Evolutionary conservation across 2,329 filamentous ascomycete species (phyloP), one percentile per base, ranked within the genome.

Genomic region (Cladorrhinum sp.): DNA sequence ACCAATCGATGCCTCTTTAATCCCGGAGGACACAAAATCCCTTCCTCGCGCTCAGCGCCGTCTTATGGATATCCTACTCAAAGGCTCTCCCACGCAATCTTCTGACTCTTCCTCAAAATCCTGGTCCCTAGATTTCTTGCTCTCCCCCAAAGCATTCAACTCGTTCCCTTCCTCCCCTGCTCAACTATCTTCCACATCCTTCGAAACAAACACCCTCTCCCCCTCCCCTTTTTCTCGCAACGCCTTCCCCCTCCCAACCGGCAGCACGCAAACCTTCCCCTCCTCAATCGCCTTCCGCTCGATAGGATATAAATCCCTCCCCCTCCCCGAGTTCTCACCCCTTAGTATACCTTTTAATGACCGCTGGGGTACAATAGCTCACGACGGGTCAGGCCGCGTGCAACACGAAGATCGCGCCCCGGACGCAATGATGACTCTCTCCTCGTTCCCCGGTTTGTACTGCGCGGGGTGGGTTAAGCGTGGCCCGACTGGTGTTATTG

Each of bases 391-490:
- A 29, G 95, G 95, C 0, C 86, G 95, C 55, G 85, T 96, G 20
- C 73, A 73, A 58, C 78, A 68, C 69, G 78, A 67, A 67, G 74
- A 65, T 68, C 70, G 59, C 62, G 68, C 62, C 48, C 68, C 55
- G 18, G 67, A 71, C 65, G 62, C 71, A 64, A 73, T 66, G 65
- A 73, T 61, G 68, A 79, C 56, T 67, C 78, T 65, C 75, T 81
- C 63, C 69, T 78, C 65, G 70, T 84, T 72, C 69, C 85, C 88
- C 0, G 92, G 93, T 0, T 75, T 96, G 25, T 99, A 99, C 76
- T 96, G 92, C 66, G 90, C 93, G 16, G 95, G 95, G 0, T 99
- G 95, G 95, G 92, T 97, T 9, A 98, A 98, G 77, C 85, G 89
- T 36, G 95, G 95, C 0, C 93, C 95, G 0, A 97, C 92, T 0